Base-by-base conservation (phyloP, 2,329 filamentous ascomycete species). In the Remersonia thermophila region DNA sequence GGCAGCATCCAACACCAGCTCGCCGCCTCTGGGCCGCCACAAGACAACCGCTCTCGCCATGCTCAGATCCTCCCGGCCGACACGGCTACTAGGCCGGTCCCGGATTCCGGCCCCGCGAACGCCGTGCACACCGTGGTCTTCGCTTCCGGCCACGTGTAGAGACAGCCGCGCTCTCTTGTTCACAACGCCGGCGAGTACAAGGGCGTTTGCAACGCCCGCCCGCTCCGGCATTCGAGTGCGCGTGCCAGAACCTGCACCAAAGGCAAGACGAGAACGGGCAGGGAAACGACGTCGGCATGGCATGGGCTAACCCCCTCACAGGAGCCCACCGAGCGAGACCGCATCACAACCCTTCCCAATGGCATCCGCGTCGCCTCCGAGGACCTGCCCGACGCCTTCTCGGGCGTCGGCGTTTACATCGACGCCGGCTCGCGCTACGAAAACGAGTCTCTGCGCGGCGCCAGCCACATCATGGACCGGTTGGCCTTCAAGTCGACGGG, bases 371-470 rank as follows among this genome's bases (percentile, higher is more conserved):
- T 98, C 40, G 91, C 91, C 16, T 94, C 89, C 30, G 91, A 98
- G 58, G 86, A 87, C 38, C 71, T 96, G 9, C 87, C 89, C 1
- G 91, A 91, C 29, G 87, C 87, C 49, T 98, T 98, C 59, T 83
- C 87, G 3, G 91, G 86, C 34, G 82, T 98, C 12, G 91, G 91
- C 30, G 85, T 96, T 44, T 98, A 95, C 62, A 76, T 98, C 54
- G 87, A 96, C 57, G 86, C 85, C 20, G 91, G 91, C 12, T 96
- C 91, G 37, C 77, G 91, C 47, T 96, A 91, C 64, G 91, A 98
- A 60, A 89, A 83, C 55, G 72, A 78, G 29, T 77, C 77, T 32
- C 67, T 98, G 37, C 79, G 84, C 40, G 91, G 91, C 30, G 83
- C 93, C 18, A 94, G 86, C 56, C 91, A 98, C 60, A 93, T 98